Conservation (phyloP, 1,139 yeast species). For the Martiniozyma asiatica region DNA sequence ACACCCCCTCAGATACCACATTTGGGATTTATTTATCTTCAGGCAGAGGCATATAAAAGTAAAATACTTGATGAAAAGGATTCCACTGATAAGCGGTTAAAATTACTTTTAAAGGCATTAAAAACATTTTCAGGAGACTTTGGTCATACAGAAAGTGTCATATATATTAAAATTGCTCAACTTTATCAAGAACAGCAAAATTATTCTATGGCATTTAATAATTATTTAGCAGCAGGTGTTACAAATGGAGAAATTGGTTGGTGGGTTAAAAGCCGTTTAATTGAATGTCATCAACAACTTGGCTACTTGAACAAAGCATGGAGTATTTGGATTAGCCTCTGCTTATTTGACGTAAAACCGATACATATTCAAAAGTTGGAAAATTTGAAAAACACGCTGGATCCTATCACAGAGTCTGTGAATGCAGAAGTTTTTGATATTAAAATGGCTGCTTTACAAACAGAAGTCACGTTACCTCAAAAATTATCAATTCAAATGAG, state of each 20-base stretch:
- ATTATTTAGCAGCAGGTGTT: constrained; percentile 24
- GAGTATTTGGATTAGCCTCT: too few relatives aligned
- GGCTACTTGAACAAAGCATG: too few relatives aligned
- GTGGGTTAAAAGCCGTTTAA: constrained; percentile 14
- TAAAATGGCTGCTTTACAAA: too few relatives aligned
- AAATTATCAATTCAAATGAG: too few relatives aligned
- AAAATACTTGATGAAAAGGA: constrained; percentile 12
- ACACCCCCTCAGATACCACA: constrained; percentile 23
- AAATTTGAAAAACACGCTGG: too few relatives aligned
- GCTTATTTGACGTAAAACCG: too few relatives aligned
- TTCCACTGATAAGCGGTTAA: constrained; percentile 15
- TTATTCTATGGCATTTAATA: constrained; percentile 30
- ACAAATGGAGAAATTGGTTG: constrained; percentile 24
- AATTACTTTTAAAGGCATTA: constrained; percentile 26
- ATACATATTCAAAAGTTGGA: too few relatives aligned
- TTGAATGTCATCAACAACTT: too few relatives aligned
- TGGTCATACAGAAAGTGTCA: constrained; percentile 27
- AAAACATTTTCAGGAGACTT: constrained; percentile 24
- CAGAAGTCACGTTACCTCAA: too few relatives aligned
- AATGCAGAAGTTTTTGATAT: too few relatives aligned
- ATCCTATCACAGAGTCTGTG: too few relatives aligned
- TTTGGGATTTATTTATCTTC: constrained; percentile 31
- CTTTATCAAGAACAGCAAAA: constrained; percentile 25
- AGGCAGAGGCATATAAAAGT: constrained; percentile 25
- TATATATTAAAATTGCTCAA: constrained; percentile 40